Evolutionary conservation across 306 rosid species (phyloP), one percentile per base, ranked within the genome.

Genomic region (Prunus salicina): DNA sequence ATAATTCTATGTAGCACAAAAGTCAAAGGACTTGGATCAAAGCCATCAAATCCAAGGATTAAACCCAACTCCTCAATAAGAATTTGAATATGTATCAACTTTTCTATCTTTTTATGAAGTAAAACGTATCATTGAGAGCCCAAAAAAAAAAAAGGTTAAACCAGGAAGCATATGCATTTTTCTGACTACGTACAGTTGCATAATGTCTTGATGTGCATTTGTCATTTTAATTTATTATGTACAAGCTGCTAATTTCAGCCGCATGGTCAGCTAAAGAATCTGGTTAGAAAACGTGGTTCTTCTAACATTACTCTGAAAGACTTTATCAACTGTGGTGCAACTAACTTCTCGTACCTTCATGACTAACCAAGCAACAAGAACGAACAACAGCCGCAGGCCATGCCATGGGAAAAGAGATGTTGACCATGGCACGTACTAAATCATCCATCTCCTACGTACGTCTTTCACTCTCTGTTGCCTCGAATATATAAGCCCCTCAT

Each of bases 241-340:
- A 12, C n/a, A 62, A 6, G 67, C 45, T 7, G 43, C 24, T 60
- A 24, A 24, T 60, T 27, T 4, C 34, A 3, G 43, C 67, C 67
- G 18, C 67, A 28, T 62, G 8, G 10, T 62, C 2, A 2, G n/a
- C 45, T 27, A 27, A 62, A 14, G 38, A 62, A 28, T 62, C 20
- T 62, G 45, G 20, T 62, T 28, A 28, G 45, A 25, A 62, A 28
- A 28, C 41, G 43, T 62, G 69, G 46, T 34, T 12, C 55, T 70
- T 51, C 61, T 57, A 34, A 20, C 34, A 13, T 56, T 55, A 55
- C 32, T 71, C 64, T 13, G 34, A 8, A 55, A 51, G 32, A 56
- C 75, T 55, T 71, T 50, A 71, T 71, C 75, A 71, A 71, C 75
- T 53, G 20, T 16, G 75, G 75, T 71, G 32, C 24, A 55, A 71